Base-by-base conservation (phyloP, 306 rosid genomes). In the Vigna trinervia region DNA sequence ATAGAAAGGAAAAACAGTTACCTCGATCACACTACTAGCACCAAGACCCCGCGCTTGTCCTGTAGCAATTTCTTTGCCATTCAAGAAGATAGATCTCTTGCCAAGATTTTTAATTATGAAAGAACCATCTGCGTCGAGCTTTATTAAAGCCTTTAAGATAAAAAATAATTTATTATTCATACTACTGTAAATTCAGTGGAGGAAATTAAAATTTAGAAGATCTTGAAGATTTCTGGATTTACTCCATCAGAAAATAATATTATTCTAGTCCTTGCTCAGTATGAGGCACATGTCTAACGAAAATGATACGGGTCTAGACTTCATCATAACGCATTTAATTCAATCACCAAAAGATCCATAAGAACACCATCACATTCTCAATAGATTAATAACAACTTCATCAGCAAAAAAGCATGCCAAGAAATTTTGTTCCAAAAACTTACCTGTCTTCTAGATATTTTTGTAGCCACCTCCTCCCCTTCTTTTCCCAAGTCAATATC, bases 371-470 rank as follows among this genome's bases (percentile, higher is more conserved):
- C 75, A 54, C 41, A 54, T 62, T 73, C 79, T 78, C 53, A 56
- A 66, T 48, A 32, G 5, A 26, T 53, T 15, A 79, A 45, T 43
- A 9, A 59, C 19, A 74, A 7, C 57, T 34, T 45, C 30, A 71
- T 80, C 57, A 53, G 43, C 23, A 77, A 80, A 84, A 45, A 85
- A 79, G 63, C 46, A 64, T 12, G 76, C 60, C 64, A 48, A 61
- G 38, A 41, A 66, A 68, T 64, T 71, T 66, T 71, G 30, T 61
- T 79, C 51, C 43, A 4, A 4, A 81, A 62, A 30, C 88, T 75
- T 73, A 93, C 98, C 87, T 93, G 98, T 78, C 87, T 89, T 77
- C 98, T 87, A 62, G 98, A 93, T 81, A 91, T 89, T 80, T 87
- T 88, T 87, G 80, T 88, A 69, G 91, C 90, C 12, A 15, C 91